Base-by-base conservation (phyloP, 495 filamentous ascomycete species). In the Daldinia concentrica region DNA sequence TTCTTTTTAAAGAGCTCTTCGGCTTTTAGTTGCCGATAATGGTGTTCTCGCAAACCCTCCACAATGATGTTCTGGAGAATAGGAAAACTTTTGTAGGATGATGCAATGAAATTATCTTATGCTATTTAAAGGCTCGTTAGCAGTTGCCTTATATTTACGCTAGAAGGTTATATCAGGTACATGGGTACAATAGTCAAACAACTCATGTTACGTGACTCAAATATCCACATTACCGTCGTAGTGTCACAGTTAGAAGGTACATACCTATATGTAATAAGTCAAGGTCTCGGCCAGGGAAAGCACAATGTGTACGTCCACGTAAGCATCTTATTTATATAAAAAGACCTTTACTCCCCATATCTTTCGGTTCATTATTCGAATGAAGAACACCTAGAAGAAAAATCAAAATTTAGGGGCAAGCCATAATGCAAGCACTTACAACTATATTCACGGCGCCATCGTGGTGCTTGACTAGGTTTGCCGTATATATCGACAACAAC, bases 391-490 rank as follows among this genome's bases (percentile, higher is more conserved):
- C 12, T 36, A 36, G 34, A 19, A 24, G 1, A 24, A 48, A 11
- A 24, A 12, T 9, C 3, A 7, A 9, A 22, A 22, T 9, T 7
- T 11, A 58, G 7, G 32, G 9, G 7, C 0, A 37, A 37, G 3
- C 0, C 19, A 62, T 17, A 7, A 75, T 75, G 72, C 54, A 66
- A 60, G 58, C 69, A 5, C 69, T 75, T 8, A 77, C 69, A 5
- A 77, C 75, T 3, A 11, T 75, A 36, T 77, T 73, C 45, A 71
- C 63, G 0, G 60, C 73, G 5, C 48, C 75, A n/a, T 37, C 69
- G 12, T 73, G 73, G 73, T 75, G 73, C 43, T 60, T 36, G 32
- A 58, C 58, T 37, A 62, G 75, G 11, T 77, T 73, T n/a, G 75
- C 55, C 4, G 75, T 77, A 7, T 58, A 37, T 32, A 65, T 75